phyloP scores from a whole-genome alignment of 23 red algal species.

The Cyanidiococcus yangmingshanensis region DNA sequence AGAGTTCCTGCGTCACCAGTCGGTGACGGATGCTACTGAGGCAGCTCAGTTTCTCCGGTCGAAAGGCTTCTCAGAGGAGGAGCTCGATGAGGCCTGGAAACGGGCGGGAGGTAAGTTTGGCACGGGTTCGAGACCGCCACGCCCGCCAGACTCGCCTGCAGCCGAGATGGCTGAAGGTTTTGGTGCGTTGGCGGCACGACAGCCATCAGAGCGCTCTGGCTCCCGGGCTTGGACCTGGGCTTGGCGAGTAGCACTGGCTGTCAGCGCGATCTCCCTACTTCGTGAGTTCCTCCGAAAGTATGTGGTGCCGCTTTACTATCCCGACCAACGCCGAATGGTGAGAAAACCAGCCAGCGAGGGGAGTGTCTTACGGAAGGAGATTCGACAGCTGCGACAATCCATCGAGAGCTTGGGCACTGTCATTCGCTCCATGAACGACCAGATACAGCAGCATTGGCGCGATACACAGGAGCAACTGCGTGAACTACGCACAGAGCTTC shows the following conservation, averaged over 20 bases:
- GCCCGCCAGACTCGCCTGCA: background rate
- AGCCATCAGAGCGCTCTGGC: background rate
- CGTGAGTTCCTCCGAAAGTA: slow-evolving; percentile 31
- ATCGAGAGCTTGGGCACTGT: background rate
- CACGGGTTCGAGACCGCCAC: background rate
- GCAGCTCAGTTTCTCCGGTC: slow-evolving; percentile 16
- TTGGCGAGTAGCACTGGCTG: background rate
- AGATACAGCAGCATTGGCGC: background rate
- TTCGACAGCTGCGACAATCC: slow-evolving; percentile 9
- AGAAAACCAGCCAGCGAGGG: background rate
- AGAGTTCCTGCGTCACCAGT: background rate
- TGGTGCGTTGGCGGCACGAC: background rate
- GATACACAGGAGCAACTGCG: background rate
- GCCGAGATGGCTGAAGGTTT: background rate
- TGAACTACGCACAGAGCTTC: slow-evolving; percentile 7
- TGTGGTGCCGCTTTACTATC: slow-evolving; percentile 30
- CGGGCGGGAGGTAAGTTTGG: background rate
- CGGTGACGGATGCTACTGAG: background rate
- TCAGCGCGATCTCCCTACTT: slow-evolving; percentile 4
- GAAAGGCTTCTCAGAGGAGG: slow-evolving; percentile 18
- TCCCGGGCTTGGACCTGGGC: background rate
- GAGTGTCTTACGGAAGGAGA: background rate
- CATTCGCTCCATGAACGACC: background rate
- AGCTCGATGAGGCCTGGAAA: slow-evolving; percentile 26
- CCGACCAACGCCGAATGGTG: background rate